A percentile compares a stretch with the other conserved stretches of the same genome.
Evolutionary conservation across 2,329 filamentous ascomycete genomes (phyloP).

Genomic region (Colletotrichum sp.): DNA sequence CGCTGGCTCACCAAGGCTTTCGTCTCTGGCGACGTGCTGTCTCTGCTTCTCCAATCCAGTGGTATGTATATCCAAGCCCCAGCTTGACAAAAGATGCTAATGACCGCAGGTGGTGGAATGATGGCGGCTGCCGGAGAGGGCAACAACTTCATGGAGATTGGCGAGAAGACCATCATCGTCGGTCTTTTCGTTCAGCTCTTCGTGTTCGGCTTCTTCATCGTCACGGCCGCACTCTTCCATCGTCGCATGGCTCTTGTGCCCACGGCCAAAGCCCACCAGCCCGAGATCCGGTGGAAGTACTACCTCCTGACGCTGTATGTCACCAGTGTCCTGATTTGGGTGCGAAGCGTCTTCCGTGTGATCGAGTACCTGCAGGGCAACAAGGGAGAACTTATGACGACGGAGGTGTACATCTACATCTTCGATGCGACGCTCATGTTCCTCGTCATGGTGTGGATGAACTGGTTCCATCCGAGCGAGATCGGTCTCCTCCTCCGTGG

Average conservation of each 20-base stretch:
- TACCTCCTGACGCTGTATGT: slow-evolving; percentile 35
- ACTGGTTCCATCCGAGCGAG: slow-evolving; percentile 21
- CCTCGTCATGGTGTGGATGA: slow-evolving; percentile 37
- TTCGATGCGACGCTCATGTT: slow-evolving; percentile 48
- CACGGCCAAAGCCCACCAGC: slow-evolving; percentile 21
- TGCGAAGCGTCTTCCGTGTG: slow-evolving; percentile 50
- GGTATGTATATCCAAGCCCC: slow-evolving; percentile 16
- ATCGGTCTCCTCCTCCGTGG: slow-evolving; percentile 14
- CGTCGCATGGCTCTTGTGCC: slow-evolving; percentile 20
- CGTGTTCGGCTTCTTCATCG: slow-evolving; percentile 57
- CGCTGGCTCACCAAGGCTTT: slow-evolving; percentile 57
- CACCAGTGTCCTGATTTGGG: slow-evolving; percentile 43
- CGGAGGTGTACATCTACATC: slow-evolving; percentile 47
- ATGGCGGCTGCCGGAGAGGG: background rate
- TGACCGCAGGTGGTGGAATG: slow-evolving; percentile 4
- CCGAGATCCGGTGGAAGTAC: slow-evolving; percentile 29
- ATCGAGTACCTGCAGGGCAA: slow-evolving; percentile 52
- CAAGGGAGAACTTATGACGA: slow-evolving; percentile 41
- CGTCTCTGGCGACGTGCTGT: slow-evolving; percentile 53
- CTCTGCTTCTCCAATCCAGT: slow-evolving; percentile 40
- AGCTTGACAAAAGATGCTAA: background rate
- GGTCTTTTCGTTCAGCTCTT: slow-evolving; percentile 60
- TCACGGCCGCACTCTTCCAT: slow-evolving; percentile 50
- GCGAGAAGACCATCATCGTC: slow-evolving; percentile 52
- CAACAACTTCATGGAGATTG: slow-evolving; percentile 27